phyloP scores from a whole-genome alignment of 2,329 filamentous ascomycete species.

The Talaromyces amestolkiae region DNA sequence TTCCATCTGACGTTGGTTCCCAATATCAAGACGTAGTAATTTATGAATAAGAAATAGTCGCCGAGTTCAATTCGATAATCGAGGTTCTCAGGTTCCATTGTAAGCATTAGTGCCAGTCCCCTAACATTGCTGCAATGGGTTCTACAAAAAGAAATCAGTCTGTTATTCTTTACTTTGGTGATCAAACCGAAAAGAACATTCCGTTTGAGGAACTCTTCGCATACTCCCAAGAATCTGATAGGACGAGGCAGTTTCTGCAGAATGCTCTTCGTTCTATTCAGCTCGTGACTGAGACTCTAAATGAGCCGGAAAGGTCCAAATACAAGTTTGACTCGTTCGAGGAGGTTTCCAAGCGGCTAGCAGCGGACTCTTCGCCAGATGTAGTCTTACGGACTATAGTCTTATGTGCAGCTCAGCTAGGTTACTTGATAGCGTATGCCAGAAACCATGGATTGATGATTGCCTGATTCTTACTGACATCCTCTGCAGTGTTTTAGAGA shows the following conservation, averaged over 20 bases:
- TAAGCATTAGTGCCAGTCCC: background rate
- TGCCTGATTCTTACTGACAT: background rate
- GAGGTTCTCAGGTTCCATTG: background rate
- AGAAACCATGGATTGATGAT: background rate
- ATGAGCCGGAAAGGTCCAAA: background rate
- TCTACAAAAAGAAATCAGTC: background rate
- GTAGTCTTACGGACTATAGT: conserved; percentile 13
- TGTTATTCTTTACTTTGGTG: conserved; percentile 11
- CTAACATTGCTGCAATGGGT: background rate
- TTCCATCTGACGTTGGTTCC: background rate
- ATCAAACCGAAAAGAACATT: conserved; percentile 7
- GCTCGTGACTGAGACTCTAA: background rate
- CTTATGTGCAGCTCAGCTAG: conserved; percentile 9
- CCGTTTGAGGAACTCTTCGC: background rate
- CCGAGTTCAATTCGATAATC: background rate
- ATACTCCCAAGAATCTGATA: background rate
- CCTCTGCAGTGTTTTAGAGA: background rate
- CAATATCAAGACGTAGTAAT: background rate
- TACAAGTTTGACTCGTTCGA: conserved; percentile 7
- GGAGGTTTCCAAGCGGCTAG: background rate
- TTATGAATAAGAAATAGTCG: background rate
- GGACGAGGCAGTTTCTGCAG: background rate
- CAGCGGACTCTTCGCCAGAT: conserved; percentile 2
- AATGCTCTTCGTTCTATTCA: background rate
- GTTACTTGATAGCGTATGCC: conserved; percentile 6